Conservation (phyloP, 2,329 filamentous ascomycete genomes). For the Aspergillus fischeri region DNA sequence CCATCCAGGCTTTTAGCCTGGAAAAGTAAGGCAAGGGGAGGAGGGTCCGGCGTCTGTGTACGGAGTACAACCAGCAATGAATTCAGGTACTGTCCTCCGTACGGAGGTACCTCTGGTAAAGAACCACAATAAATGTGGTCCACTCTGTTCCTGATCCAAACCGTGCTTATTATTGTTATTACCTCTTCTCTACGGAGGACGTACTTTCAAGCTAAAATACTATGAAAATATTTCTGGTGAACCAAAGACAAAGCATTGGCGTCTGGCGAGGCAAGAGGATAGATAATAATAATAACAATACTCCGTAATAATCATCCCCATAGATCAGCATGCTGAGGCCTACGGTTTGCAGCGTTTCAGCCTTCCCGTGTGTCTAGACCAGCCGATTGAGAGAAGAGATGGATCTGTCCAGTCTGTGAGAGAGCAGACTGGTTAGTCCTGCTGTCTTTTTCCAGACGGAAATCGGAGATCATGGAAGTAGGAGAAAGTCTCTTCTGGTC, state of each 20-base stretch:
- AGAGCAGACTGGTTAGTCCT: constrained; percentile 7
- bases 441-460: background rate
- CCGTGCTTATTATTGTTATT: no score
- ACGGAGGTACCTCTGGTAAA: background rate
- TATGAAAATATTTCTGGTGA: background rate
- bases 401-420: constrained; percentile 16
- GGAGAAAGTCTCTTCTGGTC: no score
- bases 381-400: constrained; percentile 20
- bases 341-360: constrained; percentile 12
- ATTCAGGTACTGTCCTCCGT: no score
- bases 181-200: no score
- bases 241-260: background rate
- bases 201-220: background rate
- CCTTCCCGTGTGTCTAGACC: constrained; percentile 29
- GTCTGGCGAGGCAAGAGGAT: background rate
- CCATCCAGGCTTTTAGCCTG: no score
- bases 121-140: background rate
- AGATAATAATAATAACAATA: no score
- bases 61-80: no score
- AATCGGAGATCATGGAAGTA: background rate
- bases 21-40: no score
- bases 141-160: background rate
- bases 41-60: no score
- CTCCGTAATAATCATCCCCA: no score
- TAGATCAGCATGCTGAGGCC: background rate